These are phyloP conservation scores for Nakazawaea populi DNA, from an alignment of 805 yeast genomes.

Conservation along the genomic window DNA sequence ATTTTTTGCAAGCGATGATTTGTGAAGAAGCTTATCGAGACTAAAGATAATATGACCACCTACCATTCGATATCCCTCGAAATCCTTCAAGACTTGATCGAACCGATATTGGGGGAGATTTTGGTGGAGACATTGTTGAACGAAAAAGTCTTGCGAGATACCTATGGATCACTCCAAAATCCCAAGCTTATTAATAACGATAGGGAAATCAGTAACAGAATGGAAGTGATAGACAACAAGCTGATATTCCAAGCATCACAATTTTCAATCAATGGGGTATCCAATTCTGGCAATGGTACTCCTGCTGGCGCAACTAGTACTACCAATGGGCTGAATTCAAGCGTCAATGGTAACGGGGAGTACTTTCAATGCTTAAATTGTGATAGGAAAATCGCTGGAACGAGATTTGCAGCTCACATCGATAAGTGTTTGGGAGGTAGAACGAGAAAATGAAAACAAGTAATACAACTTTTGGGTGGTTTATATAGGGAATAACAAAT, in stretches of 20 bases:
- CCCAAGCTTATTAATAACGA: constrained; percentile 23
- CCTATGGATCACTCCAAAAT: constrained; percentile 22
- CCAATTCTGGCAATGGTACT: constrained; percentile 6
- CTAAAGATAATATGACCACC: constrained; percentile 15
- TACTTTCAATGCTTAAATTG: constrained; percentile 82
- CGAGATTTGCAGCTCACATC: constrained; percentile 88
- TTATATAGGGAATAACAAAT: too few species aligned
- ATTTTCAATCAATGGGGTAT: neutral
- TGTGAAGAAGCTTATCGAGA: too few species aligned
- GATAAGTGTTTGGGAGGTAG: constrained; percentile 85
- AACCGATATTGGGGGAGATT: constrained; percentile 27
- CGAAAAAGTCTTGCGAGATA: constrained; percentile 24
- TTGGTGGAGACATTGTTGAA: constrained; percentile 21
- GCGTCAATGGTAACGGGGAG: constrained; percentile 12
- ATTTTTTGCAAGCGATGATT: too few species aligned
- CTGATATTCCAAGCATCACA: neutral
- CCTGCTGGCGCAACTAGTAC: constrained; percentile 8
- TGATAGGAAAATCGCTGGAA: constrained; percentile 81
- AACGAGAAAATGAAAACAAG: constrained; percentile 30
- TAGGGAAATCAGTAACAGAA: constrained; percentile 21
- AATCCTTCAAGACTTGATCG: constrained; percentile 25
- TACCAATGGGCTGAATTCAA: neutral
- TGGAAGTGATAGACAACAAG: constrained; percentile 20
- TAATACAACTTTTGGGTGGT: neutral
- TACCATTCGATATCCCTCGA: constrained; percentile 24